phyloP scores from a whole-genome alignment of 331 rosid genomes.

The Telfairia occidentalis region DNA sequence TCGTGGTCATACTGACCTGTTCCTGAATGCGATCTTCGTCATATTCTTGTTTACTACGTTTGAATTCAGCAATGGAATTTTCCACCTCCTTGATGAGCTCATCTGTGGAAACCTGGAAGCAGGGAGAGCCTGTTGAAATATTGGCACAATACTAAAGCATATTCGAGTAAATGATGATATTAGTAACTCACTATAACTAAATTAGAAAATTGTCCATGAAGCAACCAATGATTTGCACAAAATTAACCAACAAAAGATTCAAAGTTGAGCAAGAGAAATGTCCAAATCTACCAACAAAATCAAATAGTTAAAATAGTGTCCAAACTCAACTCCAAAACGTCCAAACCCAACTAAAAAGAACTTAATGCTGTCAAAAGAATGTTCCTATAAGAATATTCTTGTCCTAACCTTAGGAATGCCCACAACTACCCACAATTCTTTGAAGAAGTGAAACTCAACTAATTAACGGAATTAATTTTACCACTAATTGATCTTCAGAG shows the following conservation, averaged over 20 bases:
- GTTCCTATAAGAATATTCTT: neutral
- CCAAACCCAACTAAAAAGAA: neutral
- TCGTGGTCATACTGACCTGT: conserved; percentile 41
- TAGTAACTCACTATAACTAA: too few species aligned
- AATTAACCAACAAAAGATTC: neutral
- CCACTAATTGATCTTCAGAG: neutral
- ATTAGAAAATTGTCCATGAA: neutral
- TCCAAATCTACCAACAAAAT: neutral
- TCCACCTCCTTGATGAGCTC: conserved; percentile 86
- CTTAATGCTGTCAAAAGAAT: neutral
- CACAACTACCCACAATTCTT: neutral
- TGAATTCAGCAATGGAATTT: conserved; percentile 73
- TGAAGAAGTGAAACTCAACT: neutral
- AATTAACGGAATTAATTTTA: neutral
- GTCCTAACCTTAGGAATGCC: neutral
- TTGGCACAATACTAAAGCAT: neutral
- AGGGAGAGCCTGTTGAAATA: neutral
- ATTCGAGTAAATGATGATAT: too few species aligned
- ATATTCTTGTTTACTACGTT: conserved; percentile 67
- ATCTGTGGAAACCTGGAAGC: conserved; percentile 55
- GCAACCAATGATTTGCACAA: neutral
- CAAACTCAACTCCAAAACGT: neutral
- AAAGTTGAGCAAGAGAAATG: neutral
- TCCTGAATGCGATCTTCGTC: conserved; percentile 76
- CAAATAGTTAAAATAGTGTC: neutral